Conservation (phyloP, 2,329 filamentous ascomycete genomes). For the Chaetomiaceae sp. region DNA sequence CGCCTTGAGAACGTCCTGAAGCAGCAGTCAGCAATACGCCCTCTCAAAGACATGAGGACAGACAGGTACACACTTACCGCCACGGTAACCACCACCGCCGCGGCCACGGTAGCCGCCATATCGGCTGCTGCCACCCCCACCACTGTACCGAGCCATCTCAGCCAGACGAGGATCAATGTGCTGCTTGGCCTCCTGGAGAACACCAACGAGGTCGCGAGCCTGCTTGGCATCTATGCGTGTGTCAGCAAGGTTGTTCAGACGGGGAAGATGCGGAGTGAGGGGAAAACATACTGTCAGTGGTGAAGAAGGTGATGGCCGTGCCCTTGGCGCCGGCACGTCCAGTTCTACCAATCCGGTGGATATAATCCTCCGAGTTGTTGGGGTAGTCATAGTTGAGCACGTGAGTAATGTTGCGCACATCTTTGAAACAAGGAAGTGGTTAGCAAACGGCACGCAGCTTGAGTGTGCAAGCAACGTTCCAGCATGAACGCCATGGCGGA, state of each 20-base stretch:
- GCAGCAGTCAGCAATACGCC: slow-evolving; percentile 5
- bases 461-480: slow-evolving; percentile 56
- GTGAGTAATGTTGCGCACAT: slow-evolving; percentile 99
- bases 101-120: slow-evolving; percentile 68
- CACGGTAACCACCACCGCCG: slow-evolving; percentile 40
- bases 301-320: slow-evolving; percentile 97
- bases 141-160: slow-evolving; percentile 92
- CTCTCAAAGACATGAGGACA: slow-evolving; percentile 31
- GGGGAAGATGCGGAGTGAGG: not conserved
- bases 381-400: slow-evolving; percentile 99
- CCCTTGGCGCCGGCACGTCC: slow-evolving; percentile 91
- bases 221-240: slow-evolving; percentile 71
- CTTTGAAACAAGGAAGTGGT: slow-evolving; percentile 69
- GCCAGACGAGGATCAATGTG: slow-evolving; percentile 92
- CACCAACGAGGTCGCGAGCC: slow-evolving; percentile 91
- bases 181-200: slow-evolving; percentile 95
- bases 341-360: slow-evolving; percentile 93
- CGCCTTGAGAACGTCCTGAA: slow-evolving; percentile 15
- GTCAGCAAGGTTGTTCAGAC: slow-evolving; percentile 33
- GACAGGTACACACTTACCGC: slow-evolving; percentile 42
- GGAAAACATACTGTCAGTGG: slow-evolving; percentile 85
- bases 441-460: slow-evolving; percentile 61
- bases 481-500: slow-evolving; percentile 46
- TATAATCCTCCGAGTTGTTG: slow-evolving; percentile 98
- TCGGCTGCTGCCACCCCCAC: slow-evolving; percentile 72